Conservation (phyloP, 768 basidiomycete genomes). For the Xerocomus brunneocitrinus region DNA sequence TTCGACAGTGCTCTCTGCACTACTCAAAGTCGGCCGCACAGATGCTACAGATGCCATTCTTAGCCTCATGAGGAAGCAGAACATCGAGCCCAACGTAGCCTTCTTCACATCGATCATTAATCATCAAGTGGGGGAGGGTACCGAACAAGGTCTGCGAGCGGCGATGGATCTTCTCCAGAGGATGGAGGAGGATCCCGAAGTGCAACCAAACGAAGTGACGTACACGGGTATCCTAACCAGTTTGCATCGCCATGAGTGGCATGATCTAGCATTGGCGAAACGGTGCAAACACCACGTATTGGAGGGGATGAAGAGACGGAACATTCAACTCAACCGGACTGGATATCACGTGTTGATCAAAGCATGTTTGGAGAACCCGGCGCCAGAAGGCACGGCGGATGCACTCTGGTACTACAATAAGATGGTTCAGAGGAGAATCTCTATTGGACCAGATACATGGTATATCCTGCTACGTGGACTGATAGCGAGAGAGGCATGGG, state of each 20-base stretch:
- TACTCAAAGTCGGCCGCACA: slow-evolving; percentile 61
- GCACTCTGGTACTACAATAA: slow-evolving; percentile 58
- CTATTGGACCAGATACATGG: slow-evolving; percentile 64
- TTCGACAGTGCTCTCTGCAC: slow-evolving; percentile 76
- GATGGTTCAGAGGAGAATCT: slow-evolving; percentile 49
- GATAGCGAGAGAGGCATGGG: slow-evolving; percentile 53
- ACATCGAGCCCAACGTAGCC: slow-evolving; percentile 67
- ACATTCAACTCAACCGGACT: slow-evolving; percentile 52
- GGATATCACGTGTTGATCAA: slow-evolving; percentile 78
- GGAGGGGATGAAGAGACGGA: slow-evolving; percentile 52
- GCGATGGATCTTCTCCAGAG: slow-evolving; percentile 66
- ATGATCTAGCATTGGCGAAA: slow-evolving; percentile 40
- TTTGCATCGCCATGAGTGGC: slow-evolving; percentile 57
- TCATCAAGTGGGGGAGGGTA: slow-evolving; percentile 57
- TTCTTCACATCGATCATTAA: slow-evolving; percentile 80
- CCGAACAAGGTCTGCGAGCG: slow-evolving; percentile 48
- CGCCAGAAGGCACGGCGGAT: slow-evolving; percentile 45
- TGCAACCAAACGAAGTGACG: slow-evolving; percentile 69
- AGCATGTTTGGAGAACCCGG: slow-evolving; percentile 53
- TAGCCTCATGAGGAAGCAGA: slow-evolving; percentile 70
- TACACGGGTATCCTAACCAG: slow-evolving; percentile 79
- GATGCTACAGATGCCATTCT: slow-evolving; percentile 66
- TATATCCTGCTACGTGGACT: slow-evolving; percentile 70
- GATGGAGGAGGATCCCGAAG: slow-evolving; percentile 61
- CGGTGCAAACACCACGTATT: slow-evolving; percentile 49